These are phyloP conservation scores for Fusarium incarnatum DNA, from an alignment of 2,329 filamentous ascomycete species.

Conservation along the genomic window DNA sequence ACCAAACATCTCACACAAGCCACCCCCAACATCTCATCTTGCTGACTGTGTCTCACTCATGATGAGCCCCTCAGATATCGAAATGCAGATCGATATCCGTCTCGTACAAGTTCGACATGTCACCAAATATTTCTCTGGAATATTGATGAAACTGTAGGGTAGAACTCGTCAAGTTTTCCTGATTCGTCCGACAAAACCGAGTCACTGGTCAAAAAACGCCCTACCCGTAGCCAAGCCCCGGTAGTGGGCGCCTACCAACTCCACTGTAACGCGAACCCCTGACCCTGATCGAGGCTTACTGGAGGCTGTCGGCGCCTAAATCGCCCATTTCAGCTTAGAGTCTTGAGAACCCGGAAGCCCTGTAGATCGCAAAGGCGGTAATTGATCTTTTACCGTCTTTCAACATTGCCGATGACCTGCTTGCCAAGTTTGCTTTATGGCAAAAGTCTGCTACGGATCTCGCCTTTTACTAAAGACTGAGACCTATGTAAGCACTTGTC, in stretches of 20 bases:
- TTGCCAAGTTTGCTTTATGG: background rate
- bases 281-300: slow-evolving; percentile 2
- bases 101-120: background rate
- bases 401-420: background rate
- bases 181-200: background rate
- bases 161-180: background rate
- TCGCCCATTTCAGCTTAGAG: background rate
- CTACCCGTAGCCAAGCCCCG: slow-evolving; percentile 18
- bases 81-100: background rate
- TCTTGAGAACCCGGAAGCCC: background rate
- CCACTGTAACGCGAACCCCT: background rate
- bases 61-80: background rate
- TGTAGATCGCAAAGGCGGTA: background rate
- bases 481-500: slow-evolving; percentile 3
- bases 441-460: background rate
- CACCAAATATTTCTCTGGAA: background rate
- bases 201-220: slow-evolving; percentile 6
- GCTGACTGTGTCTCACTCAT: background rate
- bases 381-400: background rate
- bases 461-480: background rate
- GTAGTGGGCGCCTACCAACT: background rate
- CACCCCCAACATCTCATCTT: background rate
- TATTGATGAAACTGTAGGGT: background rate
- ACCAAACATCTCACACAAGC: background rate
- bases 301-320: background rate